phyloP scores from a whole-genome alignment of 305 asterid species.

The Fraxinus greggii region DNA sequence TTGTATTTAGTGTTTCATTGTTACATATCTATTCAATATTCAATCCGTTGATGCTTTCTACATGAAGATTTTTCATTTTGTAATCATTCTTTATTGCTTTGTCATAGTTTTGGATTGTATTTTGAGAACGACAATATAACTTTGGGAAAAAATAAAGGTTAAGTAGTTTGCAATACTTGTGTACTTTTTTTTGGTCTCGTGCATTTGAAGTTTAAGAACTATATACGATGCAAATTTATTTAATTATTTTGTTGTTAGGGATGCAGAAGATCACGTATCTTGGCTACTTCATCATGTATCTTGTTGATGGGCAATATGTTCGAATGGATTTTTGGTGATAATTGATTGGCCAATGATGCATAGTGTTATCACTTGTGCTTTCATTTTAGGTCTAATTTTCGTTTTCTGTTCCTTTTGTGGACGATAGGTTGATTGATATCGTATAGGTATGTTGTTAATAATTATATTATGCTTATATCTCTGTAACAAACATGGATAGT shows the following conservation, averaged over 20 bases:
- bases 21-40: not conserved
- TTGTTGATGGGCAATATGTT: too few species aligned
- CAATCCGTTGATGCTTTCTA: not conserved
- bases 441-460: too few species aligned
- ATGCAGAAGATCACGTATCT: conserved; percentile 92
- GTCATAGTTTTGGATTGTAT: conserved; percentile 19
- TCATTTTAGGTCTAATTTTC: too few species aligned
- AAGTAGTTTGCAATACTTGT: conserved; percentile 18
- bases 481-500: too few species aligned
- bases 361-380: too few species aligned
- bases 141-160: not conserved
- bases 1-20: not conserved
- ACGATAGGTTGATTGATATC: too few species aligned
- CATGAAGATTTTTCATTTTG: not conserved
- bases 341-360: too few species aligned
- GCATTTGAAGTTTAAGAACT: conserved; percentile 15
- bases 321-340: too few species aligned
- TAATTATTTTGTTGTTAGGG: conserved; percentile 54
- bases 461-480: too few species aligned
- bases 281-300: conserved; percentile 99
- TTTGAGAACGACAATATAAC: too few species aligned
- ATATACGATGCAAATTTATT: conserved; percentile 21
- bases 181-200: conserved; percentile 6
- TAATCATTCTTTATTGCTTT: not conserved
- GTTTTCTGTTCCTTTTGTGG: too few species aligned